Base-by-base conservation (phyloP, 2,329 filamentous ascomycete genomes). In the Alternaria rosae region DNA sequence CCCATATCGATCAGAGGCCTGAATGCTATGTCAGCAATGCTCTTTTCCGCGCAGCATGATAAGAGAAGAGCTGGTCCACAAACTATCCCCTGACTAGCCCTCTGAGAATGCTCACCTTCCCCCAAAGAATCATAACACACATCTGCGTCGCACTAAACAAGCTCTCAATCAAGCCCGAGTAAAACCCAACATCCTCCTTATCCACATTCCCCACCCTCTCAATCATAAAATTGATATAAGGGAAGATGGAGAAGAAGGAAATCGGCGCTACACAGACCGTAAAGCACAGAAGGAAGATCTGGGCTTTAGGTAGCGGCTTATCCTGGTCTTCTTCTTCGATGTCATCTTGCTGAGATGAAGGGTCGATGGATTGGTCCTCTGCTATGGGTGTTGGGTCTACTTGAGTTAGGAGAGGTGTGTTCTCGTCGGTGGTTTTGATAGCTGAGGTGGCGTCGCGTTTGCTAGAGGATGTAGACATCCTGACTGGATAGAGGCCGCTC, bases 201-300 rank as follows among this genome's bases (percentile, higher is more conserved):
- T 83, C 76, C 3, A 94, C 79, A 11, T 83, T 72, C 10, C 91
- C 91, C 61, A 89, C 90, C 59, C 86, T 83, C 76, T 87, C 82
- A 38, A 92, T 88, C 92, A 94, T 94, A 73, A 90, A 83, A 71
- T 89, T 92, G 78, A 95, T 86, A 79, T 91, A 94, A 1, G 92
- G 91, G 70, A 94, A 91, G 76, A 94, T 92, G 75, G 85, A 88
- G 82, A 94, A 94, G 81, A 92, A 94, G n/a, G 91, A 90, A 42
- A 94, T 85, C 1, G 92, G 91, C 72, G 94, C 92, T 45, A 92
- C 83, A 25, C 92, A 74, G 6, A 91, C 87, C 2, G 89, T 88
- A 74, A 89, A 91, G 82, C 92, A 94, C 12, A 95, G 86, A 11
- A 91, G 78, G 30, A 90, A 77, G 54, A 95, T 88, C 76, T 94